A percentile compares a stretch with the other conserved stretches of the same genome.
Conservation (phyloP, 208 protist species). For the Trypanosoma platydactyli region DNA sequence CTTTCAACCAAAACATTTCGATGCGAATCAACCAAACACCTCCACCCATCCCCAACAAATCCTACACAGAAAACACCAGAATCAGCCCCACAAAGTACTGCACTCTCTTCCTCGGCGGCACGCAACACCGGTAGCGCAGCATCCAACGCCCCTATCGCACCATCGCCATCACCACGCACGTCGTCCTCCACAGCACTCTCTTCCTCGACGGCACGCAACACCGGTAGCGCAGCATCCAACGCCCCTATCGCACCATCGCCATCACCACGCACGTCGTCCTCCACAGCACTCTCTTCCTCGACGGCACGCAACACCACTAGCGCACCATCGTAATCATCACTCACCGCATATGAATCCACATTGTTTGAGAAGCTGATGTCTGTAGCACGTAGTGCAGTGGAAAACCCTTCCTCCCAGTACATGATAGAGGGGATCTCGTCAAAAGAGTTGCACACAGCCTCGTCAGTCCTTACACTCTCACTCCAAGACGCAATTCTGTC, state of each 20-base stretch:
- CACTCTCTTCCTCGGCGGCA: background rate
- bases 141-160: background rate
- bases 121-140: background rate
- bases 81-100: background rate
- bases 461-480: too few relatives aligned
- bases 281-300: background rate
- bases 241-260: background rate
- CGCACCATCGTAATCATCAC: background rate
- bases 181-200: background rate
- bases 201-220: constrained; percentile 1
- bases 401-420: too few relatives aligned
- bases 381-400: too few relatives aligned
- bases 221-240: background rate
- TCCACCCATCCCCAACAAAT: constrained; percentile 64
- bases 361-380: too few relatives aligned
- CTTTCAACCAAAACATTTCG: constrained; percentile 34
- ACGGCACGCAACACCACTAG: background rate
- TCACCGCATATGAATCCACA: too few relatives aligned
- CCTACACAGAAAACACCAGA: constrained; percentile 56
- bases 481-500: too few relatives aligned
- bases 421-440: too few relatives aligned
- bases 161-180: background rate
- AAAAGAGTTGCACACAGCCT: too few relatives aligned
- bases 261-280: background rate
- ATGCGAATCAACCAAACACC: constrained; percentile 35